Conservation (phyloP, 495 filamentous ascomycete species). For the Lasiosphaeriaceae sp. region DNA sequence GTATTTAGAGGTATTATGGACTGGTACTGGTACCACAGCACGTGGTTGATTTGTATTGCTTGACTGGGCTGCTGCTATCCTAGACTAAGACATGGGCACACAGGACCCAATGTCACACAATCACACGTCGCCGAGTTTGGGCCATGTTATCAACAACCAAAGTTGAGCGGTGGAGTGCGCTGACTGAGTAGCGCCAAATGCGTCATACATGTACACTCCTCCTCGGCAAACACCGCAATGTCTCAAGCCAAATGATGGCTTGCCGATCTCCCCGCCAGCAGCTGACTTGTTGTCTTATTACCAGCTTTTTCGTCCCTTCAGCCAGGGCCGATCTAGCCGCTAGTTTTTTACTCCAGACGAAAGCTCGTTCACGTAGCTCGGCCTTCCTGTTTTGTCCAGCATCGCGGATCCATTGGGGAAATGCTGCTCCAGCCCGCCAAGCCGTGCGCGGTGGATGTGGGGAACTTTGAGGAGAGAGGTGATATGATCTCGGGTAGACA, state of each 20-base stretch:
- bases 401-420: background rate
- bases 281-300: too few species aligned
- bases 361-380: background rate
- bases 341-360: background rate
- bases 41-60: conserved; percentile 4
- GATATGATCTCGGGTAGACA: background rate
- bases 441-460: background rate
- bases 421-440: background rate
- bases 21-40: background rate
- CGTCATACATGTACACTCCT: too few species aligned
- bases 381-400: background rate
- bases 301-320: too few species aligned
- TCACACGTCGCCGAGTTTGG: too few species aligned
- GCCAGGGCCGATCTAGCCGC: background rate
- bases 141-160: too few species aligned
- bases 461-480: background rate
- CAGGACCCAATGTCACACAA: too few species aligned
- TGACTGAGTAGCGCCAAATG: too few species aligned
- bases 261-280: too few species aligned
- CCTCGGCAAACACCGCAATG: too few species aligned
- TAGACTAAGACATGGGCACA: too few species aligned
- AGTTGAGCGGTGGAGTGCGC: too few species aligned
- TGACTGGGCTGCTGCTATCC: background rate
- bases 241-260: too few species aligned
- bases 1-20: background rate